A percentile compares a stretch with the other conserved stretches of the same genome.
Evolutionary conservation across 306 rosid species (phyloP).

Genomic region (Rosa multiflora): DNA sequence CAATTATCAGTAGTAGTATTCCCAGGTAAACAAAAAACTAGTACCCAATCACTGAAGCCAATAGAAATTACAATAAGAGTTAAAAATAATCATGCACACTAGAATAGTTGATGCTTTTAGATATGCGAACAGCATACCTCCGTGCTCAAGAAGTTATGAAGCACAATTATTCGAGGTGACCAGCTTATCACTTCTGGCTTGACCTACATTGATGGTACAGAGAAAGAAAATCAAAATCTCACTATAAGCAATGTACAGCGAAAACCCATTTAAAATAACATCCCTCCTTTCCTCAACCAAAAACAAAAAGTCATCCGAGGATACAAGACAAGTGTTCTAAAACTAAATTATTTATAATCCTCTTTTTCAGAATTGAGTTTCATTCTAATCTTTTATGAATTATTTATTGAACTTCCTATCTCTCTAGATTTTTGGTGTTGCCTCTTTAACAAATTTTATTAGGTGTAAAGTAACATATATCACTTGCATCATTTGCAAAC

Average conservation of each 20-base stretch:
- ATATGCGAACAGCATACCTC: constrained; percentile 48
- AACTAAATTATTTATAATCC: neutral
- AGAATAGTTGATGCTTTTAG: constrained; percentile 7
- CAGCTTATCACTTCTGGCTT: constrained; percentile 93
- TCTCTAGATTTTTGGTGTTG: neutral
- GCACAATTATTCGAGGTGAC: constrained; percentile 85
- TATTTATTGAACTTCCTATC: no score
- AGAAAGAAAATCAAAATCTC: constrained; percentile 18
- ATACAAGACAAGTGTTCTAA: neutral
- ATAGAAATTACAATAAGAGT: neutral
- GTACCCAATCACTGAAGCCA: constrained; percentile 11
- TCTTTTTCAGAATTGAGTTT: neutral
- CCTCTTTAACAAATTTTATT: no score
- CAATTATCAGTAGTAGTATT: constrained; percentile 4
- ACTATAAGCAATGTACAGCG: constrained; percentile 9
- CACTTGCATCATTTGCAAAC: neutral
- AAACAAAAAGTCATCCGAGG: neutral
- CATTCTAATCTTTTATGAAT: neutral
- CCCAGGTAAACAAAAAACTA: neutral
- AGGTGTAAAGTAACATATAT: neutral
- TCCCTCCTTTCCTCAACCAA: neutral
- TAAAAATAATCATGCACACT: constrained; percentile 16
- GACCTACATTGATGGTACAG: constrained; percentile 46
- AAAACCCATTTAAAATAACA: neutral
- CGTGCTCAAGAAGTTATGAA: constrained; percentile 81